These are phyloP conservation scores for Cladosporium cucumerinum DNA, from an alignment of 2,329 filamentous ascomycete genomes.

Conservation along the genomic window DNA sequence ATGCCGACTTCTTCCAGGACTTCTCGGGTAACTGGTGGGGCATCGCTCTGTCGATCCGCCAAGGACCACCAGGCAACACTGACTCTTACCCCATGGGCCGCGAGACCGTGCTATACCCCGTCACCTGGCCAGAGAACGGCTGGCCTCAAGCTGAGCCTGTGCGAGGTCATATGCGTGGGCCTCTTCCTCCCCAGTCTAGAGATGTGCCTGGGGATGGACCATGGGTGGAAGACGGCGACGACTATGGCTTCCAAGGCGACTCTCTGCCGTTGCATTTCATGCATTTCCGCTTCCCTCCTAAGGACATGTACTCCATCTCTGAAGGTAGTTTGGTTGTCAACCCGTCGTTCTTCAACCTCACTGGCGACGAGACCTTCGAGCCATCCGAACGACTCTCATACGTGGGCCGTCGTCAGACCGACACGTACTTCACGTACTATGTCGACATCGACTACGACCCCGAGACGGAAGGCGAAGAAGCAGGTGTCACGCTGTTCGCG, in stretches of 20 bases:
- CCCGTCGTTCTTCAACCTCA: conserved; percentile 54
- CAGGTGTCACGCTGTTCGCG: conserved; percentile 53
- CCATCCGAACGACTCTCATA: conserved; percentile 45
- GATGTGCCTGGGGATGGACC: conserved; percentile 43
- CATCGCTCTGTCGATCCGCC: conserved; percentile 46
- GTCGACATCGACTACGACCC: conserved; percentile 48
- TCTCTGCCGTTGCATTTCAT: conserved; percentile 54
- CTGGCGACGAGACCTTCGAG: conserved; percentile 37
- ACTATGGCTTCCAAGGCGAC: conserved; percentile 46
- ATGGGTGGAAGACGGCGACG: conserved; percentile 44
- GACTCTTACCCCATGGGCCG: conserved; percentile 52
- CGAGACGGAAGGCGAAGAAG: conserved; percentile 43
- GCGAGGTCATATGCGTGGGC: conserved; percentile 44
- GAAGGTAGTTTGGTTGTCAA: conserved; percentile 43
- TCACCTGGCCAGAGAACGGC: conserved; percentile 48
- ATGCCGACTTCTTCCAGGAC: conserved; percentile 57
- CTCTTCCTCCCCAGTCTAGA: conserved; percentile 36
- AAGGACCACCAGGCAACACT: conserved; percentile 39
- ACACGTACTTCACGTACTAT: conserved; percentile 53
- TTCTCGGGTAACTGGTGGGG: conserved; percentile 52
- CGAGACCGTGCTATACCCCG: conserved; percentile 51
- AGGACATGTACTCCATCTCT: conserved; percentile 44
- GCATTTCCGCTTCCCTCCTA: conserved; percentile 54
- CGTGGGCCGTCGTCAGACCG: conserved; percentile 53
- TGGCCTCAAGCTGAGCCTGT: conserved; percentile 40